Evolutionary conservation across 2,329 filamentous ascomycete genomes (phyloP).

Genomic region (Aspergillus sp.): DNA sequence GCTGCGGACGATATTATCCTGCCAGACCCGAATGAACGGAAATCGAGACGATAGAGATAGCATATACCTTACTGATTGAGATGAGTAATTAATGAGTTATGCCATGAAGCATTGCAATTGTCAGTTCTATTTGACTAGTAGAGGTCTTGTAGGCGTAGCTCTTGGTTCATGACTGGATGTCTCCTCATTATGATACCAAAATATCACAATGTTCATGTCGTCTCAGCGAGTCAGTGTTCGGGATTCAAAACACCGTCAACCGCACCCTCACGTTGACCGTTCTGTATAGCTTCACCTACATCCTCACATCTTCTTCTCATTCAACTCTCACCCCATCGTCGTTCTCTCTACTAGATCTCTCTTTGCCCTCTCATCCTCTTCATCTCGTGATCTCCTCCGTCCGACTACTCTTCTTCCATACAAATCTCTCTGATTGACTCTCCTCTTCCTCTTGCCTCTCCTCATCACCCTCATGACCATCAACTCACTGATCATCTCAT

Average conservation of each 20-base stretch:
- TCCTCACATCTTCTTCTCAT: not conserved
- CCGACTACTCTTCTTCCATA: not conserved
- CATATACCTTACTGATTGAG: constrained; percentile 8
- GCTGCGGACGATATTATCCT: constrained; percentile 63
- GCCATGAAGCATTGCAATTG: not conserved
- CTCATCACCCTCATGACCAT: not conserved
- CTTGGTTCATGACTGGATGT: too few species aligned
- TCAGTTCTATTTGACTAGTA: too few species aligned
- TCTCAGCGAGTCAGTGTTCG: too few species aligned
- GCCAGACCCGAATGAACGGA: constrained; percentile 9
- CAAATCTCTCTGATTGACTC: not conserved
- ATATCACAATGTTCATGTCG: too few species aligned
- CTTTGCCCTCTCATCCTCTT: not conserved
- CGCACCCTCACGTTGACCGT: not conserved
- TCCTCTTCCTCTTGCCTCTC: not conserved
- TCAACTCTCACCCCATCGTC: not conserved
- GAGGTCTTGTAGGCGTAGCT: not conserved
- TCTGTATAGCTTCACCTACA: not conserved
- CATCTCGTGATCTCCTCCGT: not conserved
- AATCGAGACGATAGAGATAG: constrained; percentile 11
- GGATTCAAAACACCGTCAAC: not conserved
- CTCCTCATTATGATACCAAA: too few species aligned
- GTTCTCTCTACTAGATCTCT: too few species aligned
- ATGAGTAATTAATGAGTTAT: not conserved
- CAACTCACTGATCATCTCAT: not conserved